Evolutionary conservation across 345 rosid genomes (phyloP), one percentile per base, ranked within the genome.

Genomic region (Rhodamnia argentea): DNA sequence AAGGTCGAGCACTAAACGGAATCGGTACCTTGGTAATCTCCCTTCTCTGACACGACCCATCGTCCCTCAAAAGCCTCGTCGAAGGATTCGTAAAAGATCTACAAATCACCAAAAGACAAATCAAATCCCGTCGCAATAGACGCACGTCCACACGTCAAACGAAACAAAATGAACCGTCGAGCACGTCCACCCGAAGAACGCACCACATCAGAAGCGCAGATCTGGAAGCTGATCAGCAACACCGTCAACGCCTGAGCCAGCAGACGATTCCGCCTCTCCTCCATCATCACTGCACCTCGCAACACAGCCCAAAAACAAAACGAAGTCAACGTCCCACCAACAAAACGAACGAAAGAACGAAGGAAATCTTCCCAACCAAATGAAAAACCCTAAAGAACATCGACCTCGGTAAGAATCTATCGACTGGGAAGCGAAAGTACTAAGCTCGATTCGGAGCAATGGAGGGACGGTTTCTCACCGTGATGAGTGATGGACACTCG

Each of bases 21-120:
- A 4, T 50, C 7, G 84, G 60, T 74, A 90, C 91, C 90, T 88
- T 64, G 27, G 62, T 86, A 90, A 6, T 88, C 90, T 42, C 58
- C 89, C 74, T 90, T 90, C 84, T 88, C 53, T 12, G 90, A 90
- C 26, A 86, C 90, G 64, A 85, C 42, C 90, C 91, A 90, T 23
- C 89, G 88, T 26, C 91, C 91, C 16, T 88, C 86, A 57, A 90
- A 86, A 20, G 91, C 75, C 56, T 88, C 74, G 26, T 90, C 86
- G 64, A 90, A 90, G 42, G 91, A 81, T 52, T 90, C 91, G 82
- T 90, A 85, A 74, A 90, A 90, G 85, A 85, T 85, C 90, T 90
- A 60, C 52, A 83, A 27, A 59, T 13, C 86, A 42, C 13, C 16
- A 55, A 24, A 52, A 56, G 16, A 54, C 27, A 7, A 64, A 85